Evolutionary conservation across 2,329 filamentous ascomycete species (phyloP).

Genomic region (Herpotrichia juniperi): DNA sequence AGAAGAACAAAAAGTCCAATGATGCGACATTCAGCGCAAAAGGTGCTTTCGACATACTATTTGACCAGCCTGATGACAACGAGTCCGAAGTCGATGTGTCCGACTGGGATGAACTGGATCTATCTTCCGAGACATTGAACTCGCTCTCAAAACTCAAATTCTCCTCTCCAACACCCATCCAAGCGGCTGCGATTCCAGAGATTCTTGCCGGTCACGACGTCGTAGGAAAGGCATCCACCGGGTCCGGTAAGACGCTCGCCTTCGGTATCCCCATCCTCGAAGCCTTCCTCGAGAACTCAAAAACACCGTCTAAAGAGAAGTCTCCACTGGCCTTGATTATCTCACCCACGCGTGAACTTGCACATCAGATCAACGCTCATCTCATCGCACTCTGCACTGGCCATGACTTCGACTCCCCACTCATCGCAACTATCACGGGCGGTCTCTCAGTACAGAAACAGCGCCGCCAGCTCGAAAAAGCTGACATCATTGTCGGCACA

Average conservation of each 20-base stretch:
- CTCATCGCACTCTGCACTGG: constrained; percentile 74
- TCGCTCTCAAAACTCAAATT: constrained; percentile 83
- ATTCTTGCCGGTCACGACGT: constrained; percentile 86
- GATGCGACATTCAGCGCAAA: constrained; percentile 21
- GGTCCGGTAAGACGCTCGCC: constrained; percentile 94
- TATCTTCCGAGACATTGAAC: constrained; percentile 74
- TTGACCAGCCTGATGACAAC: constrained; percentile 57
- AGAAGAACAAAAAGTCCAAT: constrained; percentile 20
- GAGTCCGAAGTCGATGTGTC: constrained; percentile 71
- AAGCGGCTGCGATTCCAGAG: constrained; percentile 78
- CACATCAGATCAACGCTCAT: constrained; percentile 88
- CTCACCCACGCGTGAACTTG: constrained; percentile 90
- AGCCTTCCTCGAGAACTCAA: constrained; percentile 65
- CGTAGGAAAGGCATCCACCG: constrained; percentile 93
- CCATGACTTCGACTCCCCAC: constrained; percentile 64
- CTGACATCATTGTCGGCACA: constrained; percentile 92
- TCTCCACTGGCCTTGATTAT: constrained; percentile 72
- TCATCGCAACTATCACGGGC: constrained; percentile 86
- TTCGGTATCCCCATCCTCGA: constrained; percentile 95
- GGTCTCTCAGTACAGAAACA: constrained; percentile 96
- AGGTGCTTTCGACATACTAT: constrained; percentile 62
- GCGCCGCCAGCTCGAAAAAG: constrained; percentile 79
- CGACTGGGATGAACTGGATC: constrained; percentile 75
- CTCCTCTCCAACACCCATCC: constrained; percentile 79
- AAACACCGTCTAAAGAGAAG: constrained; percentile 45